These are phyloP conservation scores for Talaromyces sp. DNA, from an alignment of 2,329 filamentous ascomycete species.

Conservation along the genomic window DNA sequence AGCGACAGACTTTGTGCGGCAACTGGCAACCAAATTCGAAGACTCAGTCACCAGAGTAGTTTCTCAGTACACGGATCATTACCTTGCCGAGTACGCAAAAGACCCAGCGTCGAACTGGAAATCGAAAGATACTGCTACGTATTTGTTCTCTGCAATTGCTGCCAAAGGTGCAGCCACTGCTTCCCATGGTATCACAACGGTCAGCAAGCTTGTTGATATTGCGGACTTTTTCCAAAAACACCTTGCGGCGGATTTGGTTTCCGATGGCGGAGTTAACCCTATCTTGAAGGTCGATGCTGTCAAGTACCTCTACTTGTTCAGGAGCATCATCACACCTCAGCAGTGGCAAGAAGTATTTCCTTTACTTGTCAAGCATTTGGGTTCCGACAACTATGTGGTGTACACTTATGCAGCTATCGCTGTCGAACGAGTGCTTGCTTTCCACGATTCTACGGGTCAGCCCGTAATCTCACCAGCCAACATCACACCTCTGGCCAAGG, in stretches of 20 bases:
- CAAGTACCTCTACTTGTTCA: constrained; percentile 96
- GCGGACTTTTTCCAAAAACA: constrained; percentile 93
- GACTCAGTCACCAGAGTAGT: constrained; percentile 80
- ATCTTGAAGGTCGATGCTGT: constrained; percentile 97
- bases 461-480: constrained; percentile 76
- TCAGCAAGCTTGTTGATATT: constrained; percentile 82
- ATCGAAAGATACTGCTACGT: constrained; percentile 96
- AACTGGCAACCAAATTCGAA: constrained; percentile 86
- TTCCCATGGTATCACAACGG: constrained; percentile 82
- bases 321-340: constrained; percentile 85
- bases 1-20: constrained; percentile 88
- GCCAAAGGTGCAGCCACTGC: constrained; percentile 85
- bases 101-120: constrained; percentile 75
- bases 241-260: constrained; percentile 81
- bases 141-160: constrained; percentile 90
- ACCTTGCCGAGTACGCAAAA: constrained; percentile 70
- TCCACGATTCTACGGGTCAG: constrained; percentile 70
- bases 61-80: constrained; percentile 79
- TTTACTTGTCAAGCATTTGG: constrained; percentile 85
- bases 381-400: constrained; percentile 87
- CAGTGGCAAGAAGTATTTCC: constrained; percentile 90
- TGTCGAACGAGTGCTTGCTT: constrained; percentile 85
- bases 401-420: constrained; percentile 97
- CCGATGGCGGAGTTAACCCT: constrained; percentile 65
- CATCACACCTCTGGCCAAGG: constrained; percentile 77